Conservation (phyloP, 1,139 yeast genomes). For the Yamadazyma oceani region DNA sequence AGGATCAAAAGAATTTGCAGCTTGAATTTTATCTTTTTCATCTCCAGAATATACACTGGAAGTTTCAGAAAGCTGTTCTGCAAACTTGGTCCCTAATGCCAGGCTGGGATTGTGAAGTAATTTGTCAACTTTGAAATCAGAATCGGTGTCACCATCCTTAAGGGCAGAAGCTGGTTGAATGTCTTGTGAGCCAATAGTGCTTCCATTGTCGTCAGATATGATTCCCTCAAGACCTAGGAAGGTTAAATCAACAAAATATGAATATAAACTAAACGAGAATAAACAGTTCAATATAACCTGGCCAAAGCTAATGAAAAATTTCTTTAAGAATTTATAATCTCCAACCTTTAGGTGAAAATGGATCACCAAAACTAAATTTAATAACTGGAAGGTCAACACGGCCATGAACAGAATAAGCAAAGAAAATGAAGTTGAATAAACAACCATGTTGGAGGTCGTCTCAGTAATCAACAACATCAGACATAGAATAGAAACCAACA, state of each 20-base stretch:
- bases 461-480: not conserved
- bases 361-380: slow-evolving; percentile 5
- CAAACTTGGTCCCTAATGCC: not conserved
- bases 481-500: not conserved
- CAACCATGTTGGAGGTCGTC: not conserved
- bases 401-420: slow-evolving; percentile 1
- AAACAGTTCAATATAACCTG: slow-evolving; percentile 4
- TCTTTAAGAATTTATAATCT: slow-evolving; percentile 2
- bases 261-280: slow-evolving; percentile 3
- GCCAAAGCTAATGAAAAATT: slow-evolving; percentile 2
- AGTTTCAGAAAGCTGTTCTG: slow-evolving; percentile 2
- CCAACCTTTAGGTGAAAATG: not conserved
- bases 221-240: not conserved
- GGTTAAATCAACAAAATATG: slow-evolving; percentile 3
- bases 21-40: too few relatives aligned
- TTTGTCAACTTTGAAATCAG: not conserved
- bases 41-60: slow-evolving; percentile 9
- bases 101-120: not conserved
- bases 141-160: too few relatives aligned
- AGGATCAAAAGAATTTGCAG: too few relatives aligned
- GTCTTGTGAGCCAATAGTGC: not conserved
- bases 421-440: not conserved
- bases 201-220: not conserved
- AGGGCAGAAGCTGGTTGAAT: too few relatives aligned
- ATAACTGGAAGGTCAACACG: slow-evolving; percentile 5